phyloP scores from a whole-genome alignment of 2,329 filamentous ascomycete species.

The Gliomastix tumulicola region DNA sequence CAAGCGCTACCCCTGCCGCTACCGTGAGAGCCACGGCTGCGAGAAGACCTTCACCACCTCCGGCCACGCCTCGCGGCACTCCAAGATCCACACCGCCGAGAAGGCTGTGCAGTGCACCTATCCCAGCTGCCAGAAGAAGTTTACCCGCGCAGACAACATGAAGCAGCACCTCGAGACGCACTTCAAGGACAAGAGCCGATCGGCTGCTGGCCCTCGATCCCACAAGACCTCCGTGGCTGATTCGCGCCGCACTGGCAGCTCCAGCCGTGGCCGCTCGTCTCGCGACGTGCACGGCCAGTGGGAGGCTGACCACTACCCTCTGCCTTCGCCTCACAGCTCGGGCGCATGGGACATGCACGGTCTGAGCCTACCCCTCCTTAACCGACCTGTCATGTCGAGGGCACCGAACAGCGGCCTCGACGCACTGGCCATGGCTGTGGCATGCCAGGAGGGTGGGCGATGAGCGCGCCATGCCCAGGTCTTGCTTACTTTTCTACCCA shows the following conservation, averaged over 20 bases:
- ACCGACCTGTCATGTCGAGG: conserved; percentile 31
- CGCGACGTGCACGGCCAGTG: conserved; percentile 20
- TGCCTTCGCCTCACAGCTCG: conserved; percentile 27
- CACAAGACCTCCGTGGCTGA: conserved; percentile 23
- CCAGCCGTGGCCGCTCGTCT: conserved; percentile 19
- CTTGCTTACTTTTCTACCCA: too few species aligned
- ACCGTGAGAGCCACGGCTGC: conserved; percentile 64
- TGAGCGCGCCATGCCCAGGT: too few species aligned
- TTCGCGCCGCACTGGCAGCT: conserved; percentile 21
- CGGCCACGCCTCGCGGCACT: conserved; percentile 77
- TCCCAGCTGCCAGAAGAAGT: conserved; percentile 68
- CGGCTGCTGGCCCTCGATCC: conserved; percentile 24
- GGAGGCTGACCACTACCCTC: conserved; percentile 32
- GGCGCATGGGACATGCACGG: conserved; percentile 41
- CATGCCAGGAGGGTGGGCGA: conserved; percentile 40
- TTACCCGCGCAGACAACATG: conserved; percentile 81
- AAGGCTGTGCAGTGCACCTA: conserved; percentile 66
- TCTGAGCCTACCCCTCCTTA: conserved; percentile 35
- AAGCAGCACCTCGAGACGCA: conserved; percentile 78
- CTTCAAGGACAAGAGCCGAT: conserved; percentile 53
- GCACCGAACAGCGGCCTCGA: conserved; percentile 48
- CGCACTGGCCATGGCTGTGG: conserved; percentile 46
- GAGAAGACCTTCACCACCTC: conserved; percentile 79
- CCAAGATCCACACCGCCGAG: conserved; percentile 77
- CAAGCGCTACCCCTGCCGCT: conserved; percentile 70